These are phyloP conservation scores for Entomortierella lignicola DNA, from an alignment of 192 early-diverging fungal species.

Conservation along the genomic window DNA sequence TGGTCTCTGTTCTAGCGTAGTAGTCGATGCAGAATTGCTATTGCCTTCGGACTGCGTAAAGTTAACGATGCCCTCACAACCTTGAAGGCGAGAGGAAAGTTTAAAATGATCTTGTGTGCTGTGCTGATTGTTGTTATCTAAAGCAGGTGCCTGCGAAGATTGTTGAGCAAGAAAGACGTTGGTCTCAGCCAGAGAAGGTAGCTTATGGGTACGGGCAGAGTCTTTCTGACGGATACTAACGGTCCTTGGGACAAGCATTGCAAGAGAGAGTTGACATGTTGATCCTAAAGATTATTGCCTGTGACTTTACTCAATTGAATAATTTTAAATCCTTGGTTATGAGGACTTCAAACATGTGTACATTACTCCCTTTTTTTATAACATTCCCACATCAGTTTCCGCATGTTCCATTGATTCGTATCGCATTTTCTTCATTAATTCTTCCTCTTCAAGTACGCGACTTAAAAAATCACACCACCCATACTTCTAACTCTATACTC, in stretches of 20 bases:
- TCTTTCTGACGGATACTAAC: constrained; percentile 1
- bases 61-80: too few relatives aligned
- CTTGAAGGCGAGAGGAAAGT: too few relatives aligned
- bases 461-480: too few relatives aligned
- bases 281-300: neutral
- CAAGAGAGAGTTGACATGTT: neutral
- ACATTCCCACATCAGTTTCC: too few relatives aligned
- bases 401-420: too few relatives aligned
- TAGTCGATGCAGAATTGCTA: neutral
- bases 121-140: neutral
- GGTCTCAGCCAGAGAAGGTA: constrained; percentile 7
- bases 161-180: neutral
- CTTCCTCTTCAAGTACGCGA: too few relatives aligned
- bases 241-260: constrained; percentile 40
- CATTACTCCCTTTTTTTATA: too few relatives aligned
- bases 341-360: too few relatives aligned
- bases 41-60: neutral
- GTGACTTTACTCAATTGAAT: neutral
- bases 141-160: neutral
- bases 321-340: neutral
- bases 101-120: too few relatives aligned
- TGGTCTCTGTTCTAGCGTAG: constrained; percentile 25
- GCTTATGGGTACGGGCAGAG: neutral
- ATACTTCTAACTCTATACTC: too few relatives aligned
- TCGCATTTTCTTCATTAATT: too few relatives aligned